Percentiles rank a stretch among this genome's conserved stretches.
Conservation (phyloP, 2,329 filamentous ascomycete genomes). For the Neofusicoccum umdonicola region DNA sequence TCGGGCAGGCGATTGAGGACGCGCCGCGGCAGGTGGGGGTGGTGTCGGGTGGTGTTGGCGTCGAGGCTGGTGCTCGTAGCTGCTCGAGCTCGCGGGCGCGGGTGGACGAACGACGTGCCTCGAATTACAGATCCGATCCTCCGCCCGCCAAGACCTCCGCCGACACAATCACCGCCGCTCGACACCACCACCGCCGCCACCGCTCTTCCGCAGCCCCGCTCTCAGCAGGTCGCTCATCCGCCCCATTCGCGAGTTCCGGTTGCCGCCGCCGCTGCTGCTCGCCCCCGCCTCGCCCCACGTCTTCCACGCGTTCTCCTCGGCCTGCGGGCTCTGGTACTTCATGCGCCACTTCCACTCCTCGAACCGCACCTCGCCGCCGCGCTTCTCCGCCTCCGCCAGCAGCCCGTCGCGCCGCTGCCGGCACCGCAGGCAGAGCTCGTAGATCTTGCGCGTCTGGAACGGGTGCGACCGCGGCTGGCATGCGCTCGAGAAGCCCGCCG, state of each 20-base stretch:
- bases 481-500: constrained; percentile 16
- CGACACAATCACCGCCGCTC: neutral
- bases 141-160: neutral
- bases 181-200: neutral
- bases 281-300: constrained; percentile 22
- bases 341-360: constrained; percentile 44
- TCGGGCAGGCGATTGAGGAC: neutral
- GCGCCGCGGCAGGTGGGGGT: neutral
- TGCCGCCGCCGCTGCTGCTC: neutral
- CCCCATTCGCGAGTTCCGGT: neutral
- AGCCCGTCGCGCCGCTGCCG: constrained; percentile 26
- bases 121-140: neutral
- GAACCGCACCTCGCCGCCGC: constrained; percentile 27
- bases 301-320: constrained; percentile 28
- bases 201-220: constrained; percentile 12
- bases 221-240: constrained; percentile 11
- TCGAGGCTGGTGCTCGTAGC: neutral
- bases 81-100: neutral
- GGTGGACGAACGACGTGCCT: constrained; percentile 15
- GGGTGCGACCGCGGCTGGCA: constrained; percentile 28
- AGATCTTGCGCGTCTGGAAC: constrained; percentile 34
- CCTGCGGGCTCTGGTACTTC: constrained; percentile 32
- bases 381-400: constrained; percentile 19
- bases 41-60: neutral
- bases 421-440: constrained; percentile 35